Conservation (phyloP, 305 asterid species). For the Rubia tinctorum region DNA sequence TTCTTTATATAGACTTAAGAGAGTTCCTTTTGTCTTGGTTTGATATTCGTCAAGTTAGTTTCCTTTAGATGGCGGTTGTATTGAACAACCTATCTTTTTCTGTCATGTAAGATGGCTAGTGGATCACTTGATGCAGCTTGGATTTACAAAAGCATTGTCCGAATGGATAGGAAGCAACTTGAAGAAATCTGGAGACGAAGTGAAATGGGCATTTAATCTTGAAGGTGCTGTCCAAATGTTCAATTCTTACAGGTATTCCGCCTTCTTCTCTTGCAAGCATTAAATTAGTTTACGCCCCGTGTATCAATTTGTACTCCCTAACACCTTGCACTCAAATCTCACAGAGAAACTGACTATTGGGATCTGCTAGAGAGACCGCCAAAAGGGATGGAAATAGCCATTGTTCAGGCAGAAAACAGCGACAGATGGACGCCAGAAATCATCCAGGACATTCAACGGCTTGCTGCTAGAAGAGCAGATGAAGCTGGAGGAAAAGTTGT, state of each 20-base stretch:
- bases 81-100: background rate
- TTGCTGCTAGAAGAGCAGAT: constrained; percentile 33
- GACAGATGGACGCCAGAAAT: constrained; percentile 71
- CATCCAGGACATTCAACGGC: constrained; percentile 45
- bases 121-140: constrained; percentile 74
- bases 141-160: constrained; percentile 79
- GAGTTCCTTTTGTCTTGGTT: background rate
- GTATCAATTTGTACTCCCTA: background rate
- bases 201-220: constrained; percentile 80
- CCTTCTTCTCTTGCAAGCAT: background rate
- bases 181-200: constrained; percentile 64
- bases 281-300: background rate
- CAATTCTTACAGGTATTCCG: constrained; percentile 63
- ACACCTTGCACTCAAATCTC: background rate
- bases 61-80: background rate
- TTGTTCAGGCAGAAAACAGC: constrained; percentile 81
- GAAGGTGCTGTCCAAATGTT: constrained; percentile 91
- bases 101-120: constrained; percentile 75
- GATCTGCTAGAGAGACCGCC: constrained; percentile 68
- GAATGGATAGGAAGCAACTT: constrained; percentile 95
- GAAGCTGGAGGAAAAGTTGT: constrained; percentile 56
- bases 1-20: background rate
- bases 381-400: constrained; percentile 57
- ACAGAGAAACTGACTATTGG: constrained; percentile 73
- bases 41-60: background rate